Evolutionary conservation across 2,329 filamentous ascomycete species (phyloP).

Genomic region (Magnaporthales sp.): DNA sequence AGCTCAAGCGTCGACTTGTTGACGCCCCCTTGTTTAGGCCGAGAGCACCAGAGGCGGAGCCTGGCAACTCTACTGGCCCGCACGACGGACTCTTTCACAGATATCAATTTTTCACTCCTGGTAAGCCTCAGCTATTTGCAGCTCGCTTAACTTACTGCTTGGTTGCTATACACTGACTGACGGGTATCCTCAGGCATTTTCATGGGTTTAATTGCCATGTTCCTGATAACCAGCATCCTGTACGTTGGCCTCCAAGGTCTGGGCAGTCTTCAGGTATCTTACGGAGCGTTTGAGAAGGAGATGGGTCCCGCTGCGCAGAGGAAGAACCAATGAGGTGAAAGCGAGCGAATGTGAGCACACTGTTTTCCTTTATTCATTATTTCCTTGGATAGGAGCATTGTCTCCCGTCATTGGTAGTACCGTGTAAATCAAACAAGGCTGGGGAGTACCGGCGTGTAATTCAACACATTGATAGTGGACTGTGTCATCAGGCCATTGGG

Average conservation of each 20-base stretch:
- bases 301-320: slow-evolving; percentile 84
- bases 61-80: not conserved
- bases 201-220: slow-evolving; percentile 65
- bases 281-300: slow-evolving; percentile 94
- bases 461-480: not conserved
- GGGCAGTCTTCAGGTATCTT: slow-evolving; percentile 76
- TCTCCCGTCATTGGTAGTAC: not conserved
- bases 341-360: not conserved
- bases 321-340: slow-evolving; percentile 49
- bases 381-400: not conserved
- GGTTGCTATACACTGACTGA: slow-evolving; percentile 7
- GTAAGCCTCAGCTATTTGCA: slow-evolving; percentile 36
- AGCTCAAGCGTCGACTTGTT: slow-evolving; percentile 56
- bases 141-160: not conserved
- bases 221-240: slow-evolving; percentile 69
- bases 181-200: slow-evolving; percentile 59
- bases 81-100: slow-evolving; percentile 61
- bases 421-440: not conserved
- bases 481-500: not conserved
- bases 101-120: slow-evolving; percentile 86
- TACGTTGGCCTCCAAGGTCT: slow-evolving; percentile 71
- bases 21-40: not conserved
- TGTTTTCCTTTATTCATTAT: not conserved
- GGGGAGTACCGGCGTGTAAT: not conserved
- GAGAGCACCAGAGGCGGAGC: not conserved